Base-by-base conservation (phyloP, 805 yeast genomes). In the Barnettozyma californica region DNA sequence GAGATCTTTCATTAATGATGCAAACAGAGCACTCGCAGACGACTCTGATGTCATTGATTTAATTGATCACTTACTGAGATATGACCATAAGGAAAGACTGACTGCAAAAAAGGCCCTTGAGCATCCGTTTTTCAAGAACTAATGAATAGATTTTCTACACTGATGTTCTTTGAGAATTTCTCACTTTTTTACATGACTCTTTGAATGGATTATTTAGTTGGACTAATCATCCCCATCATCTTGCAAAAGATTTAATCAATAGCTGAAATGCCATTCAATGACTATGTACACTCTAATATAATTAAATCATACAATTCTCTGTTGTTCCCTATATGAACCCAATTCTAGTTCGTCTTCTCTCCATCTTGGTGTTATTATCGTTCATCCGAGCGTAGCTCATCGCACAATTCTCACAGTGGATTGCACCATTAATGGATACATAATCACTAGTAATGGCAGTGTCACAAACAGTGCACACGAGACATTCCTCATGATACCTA, bases 61-160 rank as follows among this genome's bases (percentile, higher is more conserved):
- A 59, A 78, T 90, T 54, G 96, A 87, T 64, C 78, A 82, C 58
- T 70, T 91, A 53, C 72, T 90, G 57, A 77, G 87, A 51, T 90
- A 87, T 62, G 97, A 91, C 64, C 97, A 91, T 65, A 89, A 87
- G 63, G 85, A 84, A 63, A 77, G 97, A 64, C 75, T 88, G 41
- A 88, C 97, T 7, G 96, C 96, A 1, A 78, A 76, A 64, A 96
- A 91, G 65, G 94, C 96, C 25, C 81, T 89, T 85, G 79, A 68
- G 13, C 96, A 89, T 68, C 66, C 72, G 2, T 76, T 57, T 64
- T 70, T 48, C 59, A 61, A 43, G 65, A 63, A 45, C 63, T 62
- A 35, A 38, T 45, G n/a, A 25, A 33, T 23, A 14, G 38, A 10
- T 9, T 26, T 9, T 13, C 10, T 26, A 23, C 8, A 8, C 8